Evolutionary conservation across 169 alveolate species (phyloP).

Genomic region (Plasmodium falciparum): DNA sequence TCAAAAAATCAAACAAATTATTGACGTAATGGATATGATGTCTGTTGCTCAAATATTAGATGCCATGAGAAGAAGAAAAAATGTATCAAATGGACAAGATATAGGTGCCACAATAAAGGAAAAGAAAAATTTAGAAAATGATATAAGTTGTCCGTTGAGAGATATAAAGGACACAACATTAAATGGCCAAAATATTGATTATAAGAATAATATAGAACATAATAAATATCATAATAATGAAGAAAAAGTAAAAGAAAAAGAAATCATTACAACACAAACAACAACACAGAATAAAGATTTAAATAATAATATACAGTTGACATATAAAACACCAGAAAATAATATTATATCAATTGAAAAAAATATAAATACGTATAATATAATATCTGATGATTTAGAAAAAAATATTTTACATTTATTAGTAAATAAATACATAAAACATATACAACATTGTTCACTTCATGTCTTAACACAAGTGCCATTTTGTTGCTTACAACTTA

Average conservation of each 20-base stretch:
- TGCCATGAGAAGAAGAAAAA: conserved; percentile 59
- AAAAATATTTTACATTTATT: conserved; percentile 44
- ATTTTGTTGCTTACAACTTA: conserved; percentile 65
- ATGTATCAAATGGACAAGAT: conserved; percentile 1
- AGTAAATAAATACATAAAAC: conserved; percentile 51
- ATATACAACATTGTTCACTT: conserved; percentile 51
- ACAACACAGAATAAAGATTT: not conserved
- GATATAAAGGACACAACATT: not conserved
- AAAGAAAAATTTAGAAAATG: not conserved
- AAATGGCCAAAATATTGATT: not conserved
- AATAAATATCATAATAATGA: not conserved
- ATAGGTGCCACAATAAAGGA: not conserved
- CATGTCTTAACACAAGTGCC: conserved; percentile 79
- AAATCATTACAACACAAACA: not conserved
- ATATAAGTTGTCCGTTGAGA: not conserved
- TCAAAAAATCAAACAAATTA: conserved; percentile 36
- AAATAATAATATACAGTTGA: not conserved
- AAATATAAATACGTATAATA: not conserved
- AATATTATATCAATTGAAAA: not conserved
- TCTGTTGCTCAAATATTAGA: conserved; percentile 77
- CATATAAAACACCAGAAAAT: not conserved
- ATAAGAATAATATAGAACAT: not conserved
- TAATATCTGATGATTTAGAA: conserved; percentile 42
- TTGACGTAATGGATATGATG: conserved; percentile 66
- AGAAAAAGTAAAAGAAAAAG: not conserved